phyloP scores from a whole-genome alignment of 1,284 basidiomycete species.

The Grifola frondosa region DNA sequence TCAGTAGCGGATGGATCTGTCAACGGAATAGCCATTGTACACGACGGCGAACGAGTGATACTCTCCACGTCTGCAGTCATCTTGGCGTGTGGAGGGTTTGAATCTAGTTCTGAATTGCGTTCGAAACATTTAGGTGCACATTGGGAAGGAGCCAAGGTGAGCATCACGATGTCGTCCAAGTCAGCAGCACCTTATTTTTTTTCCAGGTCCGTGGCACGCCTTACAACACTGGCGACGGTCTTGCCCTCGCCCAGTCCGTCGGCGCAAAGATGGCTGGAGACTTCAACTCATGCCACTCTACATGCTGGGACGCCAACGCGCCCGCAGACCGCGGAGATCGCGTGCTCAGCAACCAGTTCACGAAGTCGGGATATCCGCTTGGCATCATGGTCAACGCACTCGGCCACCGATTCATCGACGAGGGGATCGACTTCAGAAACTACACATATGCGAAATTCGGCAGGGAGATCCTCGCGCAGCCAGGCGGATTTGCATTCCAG shows the following conservation, averaged over 20 bases:
- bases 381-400: slow-evolving; percentile 63
- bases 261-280: slow-evolving; percentile 61
- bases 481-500: slow-evolving; percentile 60
- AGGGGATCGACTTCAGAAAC: slow-evolving; percentile 69
- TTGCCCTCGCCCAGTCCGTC: slow-evolving; percentile 47
- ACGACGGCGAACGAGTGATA: slow-evolving; percentile 33
- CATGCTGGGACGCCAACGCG: slow-evolving; percentile 70
- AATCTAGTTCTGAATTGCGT: slow-evolving; percentile 53
- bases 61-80: slow-evolving; percentile 47
- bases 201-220: slow-evolving; percentile 65
- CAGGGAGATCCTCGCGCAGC: slow-evolving; percentile 55
- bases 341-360: slow-evolving; percentile 63
- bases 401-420: slow-evolving; percentile 65
- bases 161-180: too few species aligned
- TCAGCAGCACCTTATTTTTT: too few species aligned
- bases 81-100: slow-evolving; percentile 66
- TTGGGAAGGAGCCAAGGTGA: slow-evolving; percentile 58
- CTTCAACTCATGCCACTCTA: slow-evolving; percentile 66
- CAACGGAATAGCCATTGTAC: slow-evolving; percentile 45
- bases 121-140: slow-evolving; percentile 50
- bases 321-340: slow-evolving; percentile 49
- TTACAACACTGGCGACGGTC: slow-evolving; percentile 65
- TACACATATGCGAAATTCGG: slow-evolving; percentile 73
- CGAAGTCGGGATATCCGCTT: slow-evolving; percentile 72
- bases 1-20: slow-evolving; percentile 37